phyloP scores from a whole-genome alignment of 2,329 filamentous ascomycete species.

The Ophiostoma australiae region DNA sequence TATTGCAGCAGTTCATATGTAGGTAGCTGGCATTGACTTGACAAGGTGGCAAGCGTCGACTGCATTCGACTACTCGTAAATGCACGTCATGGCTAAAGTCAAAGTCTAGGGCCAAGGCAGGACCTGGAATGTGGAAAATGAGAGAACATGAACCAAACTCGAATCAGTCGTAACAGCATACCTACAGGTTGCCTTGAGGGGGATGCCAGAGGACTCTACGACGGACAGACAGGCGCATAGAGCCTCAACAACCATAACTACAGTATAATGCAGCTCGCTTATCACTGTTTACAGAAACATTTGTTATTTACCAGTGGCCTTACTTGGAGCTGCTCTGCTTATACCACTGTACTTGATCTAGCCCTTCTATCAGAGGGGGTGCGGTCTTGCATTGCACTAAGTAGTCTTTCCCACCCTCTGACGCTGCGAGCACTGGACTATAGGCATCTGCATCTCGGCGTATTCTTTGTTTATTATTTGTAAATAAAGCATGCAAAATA shows the following conservation, averaged over 20 bases:
- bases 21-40: background rate
- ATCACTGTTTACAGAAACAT: no score
- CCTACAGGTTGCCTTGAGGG: background rate
- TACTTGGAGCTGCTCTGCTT: no score
- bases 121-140: background rate
- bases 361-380: background rate
- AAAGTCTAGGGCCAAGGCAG: background rate
- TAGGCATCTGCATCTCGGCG: no score
- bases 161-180: background rate
- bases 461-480: no score
- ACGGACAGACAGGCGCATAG: background rate
- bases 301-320: no score
- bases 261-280: no score
- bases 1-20: background rate
- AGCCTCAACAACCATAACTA: no score
- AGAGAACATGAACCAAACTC: background rate
- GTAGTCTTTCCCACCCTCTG: no score
- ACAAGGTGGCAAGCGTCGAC: background rate
- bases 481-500: no score
- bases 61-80: background rate
- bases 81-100: background rate
- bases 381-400: background rate
- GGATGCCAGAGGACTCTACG: no score
- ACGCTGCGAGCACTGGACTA: no score
- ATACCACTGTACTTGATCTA: no score